These are phyloP conservation scores for Apiospora marii DNA, from an alignment of 2,329 filamentous ascomycete species.

Conservation along the genomic window DNA sequence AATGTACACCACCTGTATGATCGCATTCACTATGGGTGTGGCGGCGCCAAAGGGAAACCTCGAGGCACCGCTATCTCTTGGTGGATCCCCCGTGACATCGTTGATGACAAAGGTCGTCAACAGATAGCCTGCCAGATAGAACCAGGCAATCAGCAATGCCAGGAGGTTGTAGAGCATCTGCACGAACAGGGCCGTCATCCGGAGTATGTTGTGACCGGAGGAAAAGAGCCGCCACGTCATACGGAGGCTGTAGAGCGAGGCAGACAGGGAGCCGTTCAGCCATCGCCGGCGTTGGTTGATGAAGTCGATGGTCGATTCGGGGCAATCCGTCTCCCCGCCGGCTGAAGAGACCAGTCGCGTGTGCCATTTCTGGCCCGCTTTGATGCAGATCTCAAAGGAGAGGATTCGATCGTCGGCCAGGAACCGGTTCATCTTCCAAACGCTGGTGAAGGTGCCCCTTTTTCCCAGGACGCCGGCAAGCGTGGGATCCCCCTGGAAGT, in stretches of 20 bases:
- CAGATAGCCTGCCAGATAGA: constrained; percentile 85
- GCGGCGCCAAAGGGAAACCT: too few relatives aligned
- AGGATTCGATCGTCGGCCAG: constrained; percentile 98
- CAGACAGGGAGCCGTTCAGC: constrained; percentile 96
- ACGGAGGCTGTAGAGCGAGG: constrained; percentile 83
- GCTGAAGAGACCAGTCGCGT: constrained; percentile 95
- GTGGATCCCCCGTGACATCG: constrained; percentile 62
- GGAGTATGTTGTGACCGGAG: constrained; percentile 93
- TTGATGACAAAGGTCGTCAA: constrained; percentile 94
- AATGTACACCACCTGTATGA: too few relatives aligned
- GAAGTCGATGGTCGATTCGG: constrained; percentile 91
- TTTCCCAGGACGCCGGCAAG: constrained; percentile 78
- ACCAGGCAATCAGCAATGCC: constrained; percentile 83
- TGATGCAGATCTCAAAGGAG: constrained; percentile 95
- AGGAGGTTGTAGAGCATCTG: constrained; percentile 80
- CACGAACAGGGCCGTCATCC: constrained; percentile 96
- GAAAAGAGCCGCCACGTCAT: constrained; percentile 98
- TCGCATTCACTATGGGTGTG: too few relatives aligned
- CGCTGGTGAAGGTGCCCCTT: constrained; percentile 99
- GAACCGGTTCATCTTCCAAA: constrained; percentile 99
- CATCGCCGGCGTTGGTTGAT: constrained; percentile 95
- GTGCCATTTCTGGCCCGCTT: constrained; percentile 97
- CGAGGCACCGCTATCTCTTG: too few relatives aligned
- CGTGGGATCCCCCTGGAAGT: constrained; percentile 97
- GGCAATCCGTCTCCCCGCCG: constrained; percentile 96